Conservation (phyloP, 495 filamentous ascomycete species). For the Aspergillus haitiensis region DNA sequence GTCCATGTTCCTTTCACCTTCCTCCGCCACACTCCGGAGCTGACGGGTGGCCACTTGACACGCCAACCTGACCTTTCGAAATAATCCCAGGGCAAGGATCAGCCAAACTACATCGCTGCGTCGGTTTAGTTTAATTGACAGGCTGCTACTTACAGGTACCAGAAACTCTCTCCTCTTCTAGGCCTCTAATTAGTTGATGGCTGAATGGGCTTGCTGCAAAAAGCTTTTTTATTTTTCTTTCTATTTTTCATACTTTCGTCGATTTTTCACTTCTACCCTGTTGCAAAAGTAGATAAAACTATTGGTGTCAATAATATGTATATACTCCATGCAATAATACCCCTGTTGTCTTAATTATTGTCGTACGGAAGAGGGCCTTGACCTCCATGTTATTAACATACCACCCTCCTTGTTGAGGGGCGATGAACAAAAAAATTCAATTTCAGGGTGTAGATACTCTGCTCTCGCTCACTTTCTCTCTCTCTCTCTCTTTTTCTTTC, state of each 20-base stretch:
- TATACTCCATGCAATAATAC: conserved; percentile 1
- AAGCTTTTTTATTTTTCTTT: not conserved
- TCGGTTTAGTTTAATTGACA: no score
- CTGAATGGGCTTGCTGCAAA: not conserved
- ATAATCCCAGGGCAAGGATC: not conserved
- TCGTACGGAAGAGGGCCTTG: not conserved
- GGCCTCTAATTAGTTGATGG: no score
- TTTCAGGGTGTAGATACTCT: no score
- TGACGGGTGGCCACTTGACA: not conserved
- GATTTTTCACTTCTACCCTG: no score
- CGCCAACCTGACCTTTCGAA: not conserved
- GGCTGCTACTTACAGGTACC: not conserved
- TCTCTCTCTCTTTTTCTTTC: no score
- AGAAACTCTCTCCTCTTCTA: not conserved
- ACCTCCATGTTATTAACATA: no score
- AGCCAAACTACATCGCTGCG: not conserved
- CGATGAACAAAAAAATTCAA: no score
- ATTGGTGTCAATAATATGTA: not conserved
- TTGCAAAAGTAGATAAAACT: not conserved
- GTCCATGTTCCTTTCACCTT: not conserved
- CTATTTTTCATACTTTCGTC: not conserved
- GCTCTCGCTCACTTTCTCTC: no score
- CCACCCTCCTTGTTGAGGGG: no score
- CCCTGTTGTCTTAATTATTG: not conserved
- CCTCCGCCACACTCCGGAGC: not conserved